phyloP scores from a whole-genome alignment of 2,329 filamentous ascomycete species.

The Zymoseptoria crescenta region DNA sequence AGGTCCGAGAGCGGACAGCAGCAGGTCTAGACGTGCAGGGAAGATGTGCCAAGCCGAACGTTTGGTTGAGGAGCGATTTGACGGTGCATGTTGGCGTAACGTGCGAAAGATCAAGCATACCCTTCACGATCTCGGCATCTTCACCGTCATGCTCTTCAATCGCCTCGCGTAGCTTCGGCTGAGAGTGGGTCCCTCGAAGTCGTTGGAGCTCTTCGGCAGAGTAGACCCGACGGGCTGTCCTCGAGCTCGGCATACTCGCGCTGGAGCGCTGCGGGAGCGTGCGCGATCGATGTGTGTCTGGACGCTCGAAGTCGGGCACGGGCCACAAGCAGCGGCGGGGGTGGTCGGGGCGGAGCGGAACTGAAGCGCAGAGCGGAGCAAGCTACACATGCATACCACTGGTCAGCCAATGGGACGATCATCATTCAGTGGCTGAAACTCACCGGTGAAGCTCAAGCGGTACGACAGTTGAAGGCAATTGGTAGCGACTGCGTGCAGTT shows the following conservation, averaged over 20 bases:
- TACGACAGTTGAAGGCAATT: neutral
- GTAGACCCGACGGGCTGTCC: conserved; percentile 29
- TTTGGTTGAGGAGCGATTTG: conserved; percentile 1
- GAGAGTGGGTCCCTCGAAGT: conserved; percentile 27
- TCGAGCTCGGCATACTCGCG: conserved; percentile 2
- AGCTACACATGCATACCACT: neutral
- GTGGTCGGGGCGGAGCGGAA: neutral
- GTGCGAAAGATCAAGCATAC: conserved; percentile 17
- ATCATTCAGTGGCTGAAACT: neutral
- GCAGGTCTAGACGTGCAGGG: neutral
- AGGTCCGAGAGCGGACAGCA: neutral
- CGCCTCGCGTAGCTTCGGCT: conserved; percentile 28
- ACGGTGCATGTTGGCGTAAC: neutral
- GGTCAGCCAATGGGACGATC: neutral
- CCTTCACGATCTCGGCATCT: conserved; percentile 32
- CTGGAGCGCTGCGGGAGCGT: neutral
- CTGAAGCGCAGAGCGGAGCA: neutral
- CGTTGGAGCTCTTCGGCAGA: conserved; percentile 32
- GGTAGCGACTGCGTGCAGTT: neutral
- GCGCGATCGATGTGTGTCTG: neutral
- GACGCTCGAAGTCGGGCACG: neutral
- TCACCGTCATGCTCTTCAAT: conserved; percentile 31
- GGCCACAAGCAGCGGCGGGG: neutral
- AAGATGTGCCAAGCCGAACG: conserved; percentile 2
- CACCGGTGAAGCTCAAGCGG: neutral